Percentiles rank a stretch among this genome's conserved stretches.
Evolutionary conservation across 768 basidiomycete species (phyloP).

Genomic region (Suillus variegatus): DNA sequence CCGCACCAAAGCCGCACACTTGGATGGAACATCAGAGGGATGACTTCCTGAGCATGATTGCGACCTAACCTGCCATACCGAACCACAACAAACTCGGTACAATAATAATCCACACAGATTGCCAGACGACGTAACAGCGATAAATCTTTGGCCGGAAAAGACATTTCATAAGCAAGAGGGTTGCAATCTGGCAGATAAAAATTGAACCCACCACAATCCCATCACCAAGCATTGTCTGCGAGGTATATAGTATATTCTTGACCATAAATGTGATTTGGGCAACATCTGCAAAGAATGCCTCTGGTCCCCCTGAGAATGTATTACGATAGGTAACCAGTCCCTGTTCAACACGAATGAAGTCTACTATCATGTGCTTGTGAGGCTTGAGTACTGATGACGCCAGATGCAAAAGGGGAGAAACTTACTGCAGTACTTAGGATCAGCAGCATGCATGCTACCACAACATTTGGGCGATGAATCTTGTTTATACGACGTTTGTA

Average conservation of each 20-base stretch:
- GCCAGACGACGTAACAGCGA: not conserved
- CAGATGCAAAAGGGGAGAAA: not conserved
- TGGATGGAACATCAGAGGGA: not conserved
- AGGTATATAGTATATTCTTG: slow-evolving; percentile 22
- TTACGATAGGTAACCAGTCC: slow-evolving; percentile 23
- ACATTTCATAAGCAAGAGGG: not conserved
- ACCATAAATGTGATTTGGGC: slow-evolving; percentile 23
- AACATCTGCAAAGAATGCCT: slow-evolving; percentile 22
- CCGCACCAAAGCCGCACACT: not conserved
- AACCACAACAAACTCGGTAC: not conserved
- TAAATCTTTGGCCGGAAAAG: not conserved
- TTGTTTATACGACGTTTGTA: not conserved
- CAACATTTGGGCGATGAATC: not conserved
- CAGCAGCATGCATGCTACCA: not conserved
- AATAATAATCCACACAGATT: not conserved
- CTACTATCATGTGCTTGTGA: not conserved
- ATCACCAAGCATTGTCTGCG: slow-evolving; percentile 11
- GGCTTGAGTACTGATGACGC: not conserved
- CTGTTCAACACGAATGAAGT: not conserved
- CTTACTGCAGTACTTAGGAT: slow-evolving; percentile 4
- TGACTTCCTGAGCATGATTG: not conserved
- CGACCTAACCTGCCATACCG: slow-evolving; percentile 7
- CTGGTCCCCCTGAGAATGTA: slow-evolving; percentile 21
- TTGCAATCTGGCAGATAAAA: not conserved
- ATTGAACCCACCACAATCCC: not conserved